Percentiles rank a stretch among this genome's conserved stretches.
Evolutionary conservation across 345 rosid species (phyloP).

Genomic region (Eucalyptus shirleyi): DNA sequence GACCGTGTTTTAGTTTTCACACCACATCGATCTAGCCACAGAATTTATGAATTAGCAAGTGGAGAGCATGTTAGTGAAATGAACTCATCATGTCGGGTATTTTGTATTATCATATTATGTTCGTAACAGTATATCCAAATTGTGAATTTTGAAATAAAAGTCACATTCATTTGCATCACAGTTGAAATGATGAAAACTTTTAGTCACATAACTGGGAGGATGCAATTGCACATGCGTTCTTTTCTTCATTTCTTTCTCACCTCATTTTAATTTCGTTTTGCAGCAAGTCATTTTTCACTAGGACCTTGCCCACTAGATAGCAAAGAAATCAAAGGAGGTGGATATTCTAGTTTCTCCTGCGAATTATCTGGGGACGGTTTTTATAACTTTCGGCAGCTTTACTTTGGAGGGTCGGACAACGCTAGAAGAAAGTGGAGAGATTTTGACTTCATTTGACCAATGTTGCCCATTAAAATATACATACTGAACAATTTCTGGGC

Average conservation of each 20-base stretch:
- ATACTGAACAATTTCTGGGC: neutral
- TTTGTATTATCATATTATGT: neutral
- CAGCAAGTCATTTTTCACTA: neutral
- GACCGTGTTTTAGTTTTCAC: no score
- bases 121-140: accelerated
- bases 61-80: neutral
- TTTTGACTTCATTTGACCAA: neutral
- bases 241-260: neutral
- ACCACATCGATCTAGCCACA: neutral
- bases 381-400: neutral
- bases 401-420: neutral
- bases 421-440: neutral
- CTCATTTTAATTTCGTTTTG: neutral
- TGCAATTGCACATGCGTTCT: neutral
- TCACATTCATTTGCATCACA: neutral
- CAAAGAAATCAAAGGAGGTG: neutral
- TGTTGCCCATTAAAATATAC: neutral
- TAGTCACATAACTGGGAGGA: neutral
- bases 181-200: neutral
- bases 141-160: neutral
- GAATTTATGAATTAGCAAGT: neutral
- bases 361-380: neutral
- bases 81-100: neutral
- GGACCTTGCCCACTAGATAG: neutral
- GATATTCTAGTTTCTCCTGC: neutral